Evolutionary conservation across 2,329 filamentous ascomycete genomes (phyloP), one percentile per base, ranked within the genome.

Genomic region (Sordariomycetes sp.): DNA sequence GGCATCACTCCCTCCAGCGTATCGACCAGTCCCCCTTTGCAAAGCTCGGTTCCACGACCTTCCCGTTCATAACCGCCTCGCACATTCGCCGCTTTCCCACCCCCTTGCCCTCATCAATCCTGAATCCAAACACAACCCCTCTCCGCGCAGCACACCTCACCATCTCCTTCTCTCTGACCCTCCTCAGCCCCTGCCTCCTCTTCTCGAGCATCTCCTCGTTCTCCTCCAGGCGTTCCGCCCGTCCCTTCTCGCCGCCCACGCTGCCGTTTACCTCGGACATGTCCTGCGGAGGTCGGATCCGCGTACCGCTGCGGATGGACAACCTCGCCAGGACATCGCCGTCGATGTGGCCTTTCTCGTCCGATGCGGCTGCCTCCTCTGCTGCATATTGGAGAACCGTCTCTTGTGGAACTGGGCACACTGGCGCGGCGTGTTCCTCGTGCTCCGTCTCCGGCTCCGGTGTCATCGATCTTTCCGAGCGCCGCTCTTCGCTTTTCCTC

Each of bases 91-190:
- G 68, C 52, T 63, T 61, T 11, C 63, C 60, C 59, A 62, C 58
- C 55, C 57, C 53, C 7, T 40, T 3, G 16, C 40, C 7, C 1
- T 60, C 60, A 1, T 59, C 62, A 0, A 65, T 59, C 3, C 64
- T 58, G 35, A 82, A 75, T 1, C 80, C 80, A 69, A 83, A 83
- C 0, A 79, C 80, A 59, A 79, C 79, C 1, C 77, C 78, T 24
- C 83, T 75, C 63, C 85, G 78, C 1, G 86, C 86, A 0, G 83
- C 83, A n/a, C 79, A 78, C 32, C 80, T 75, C 53, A 87, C 76
- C 71, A 84, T 74, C 66, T 88, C 84, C 25, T 78, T 73, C 63
- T 77, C 75, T 3, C 77, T 67, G 3, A 64, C 67, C 54, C 59
- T 63, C 59, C 69, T 72, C 65, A 80, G 74, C 0, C 80, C 79